These are phyloP conservation scores for Boletus bicolor DNA, from an alignment of 768 basidiomycete genomes.

Conservation along the genomic window DNA sequence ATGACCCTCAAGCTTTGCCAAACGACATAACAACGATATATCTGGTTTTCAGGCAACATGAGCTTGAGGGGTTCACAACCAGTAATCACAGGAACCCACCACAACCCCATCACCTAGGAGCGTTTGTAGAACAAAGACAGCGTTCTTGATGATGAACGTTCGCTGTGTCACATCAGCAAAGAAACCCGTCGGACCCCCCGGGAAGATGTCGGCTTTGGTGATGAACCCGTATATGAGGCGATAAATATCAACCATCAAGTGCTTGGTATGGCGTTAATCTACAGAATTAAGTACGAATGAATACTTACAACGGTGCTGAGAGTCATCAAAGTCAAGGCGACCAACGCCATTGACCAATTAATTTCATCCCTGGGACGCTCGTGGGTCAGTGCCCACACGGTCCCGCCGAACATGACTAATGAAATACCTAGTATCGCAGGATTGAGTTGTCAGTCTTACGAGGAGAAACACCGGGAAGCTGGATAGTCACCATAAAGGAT, in stretches of 20 bases:
- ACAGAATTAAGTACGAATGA: background rate
- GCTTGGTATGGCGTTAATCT: conserved; percentile 14
- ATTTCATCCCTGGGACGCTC: conserved; percentile 15
- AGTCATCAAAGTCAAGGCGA: conserved; percentile 20
- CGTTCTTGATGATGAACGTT: conserved; percentile 31
- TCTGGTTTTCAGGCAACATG: conserved; percentile 1
- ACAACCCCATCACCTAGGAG: conserved; percentile 20
- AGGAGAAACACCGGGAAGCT: background rate
- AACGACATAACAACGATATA: conserved; percentile 25
- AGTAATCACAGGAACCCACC: background rate
- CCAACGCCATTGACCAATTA: conserved; percentile 22
- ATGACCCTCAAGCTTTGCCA: conserved; percentile 17
- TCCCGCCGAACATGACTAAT: conserved; percentile 19
- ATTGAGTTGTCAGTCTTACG: background rate
- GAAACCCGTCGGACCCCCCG: conserved; percentile 27
- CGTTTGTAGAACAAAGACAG: conserved; percentile 26
- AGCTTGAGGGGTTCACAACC: background rate
- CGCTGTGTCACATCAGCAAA: conserved; percentile 28
- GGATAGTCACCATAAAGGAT: conserved; percentile 21
- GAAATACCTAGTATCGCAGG: conserved; percentile 15
- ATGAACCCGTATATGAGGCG: conserved; percentile 29
- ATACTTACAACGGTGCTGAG: conserved; percentile 20
- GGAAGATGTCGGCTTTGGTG: conserved; percentile 12
- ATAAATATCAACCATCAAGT: conserved; percentile 21
- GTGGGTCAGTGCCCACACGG: conserved; percentile 24